These are phyloP conservation scores for Gossypium anomalum DNA, from an alignment of 345 rosid species.

Conservation along the genomic window DNA sequence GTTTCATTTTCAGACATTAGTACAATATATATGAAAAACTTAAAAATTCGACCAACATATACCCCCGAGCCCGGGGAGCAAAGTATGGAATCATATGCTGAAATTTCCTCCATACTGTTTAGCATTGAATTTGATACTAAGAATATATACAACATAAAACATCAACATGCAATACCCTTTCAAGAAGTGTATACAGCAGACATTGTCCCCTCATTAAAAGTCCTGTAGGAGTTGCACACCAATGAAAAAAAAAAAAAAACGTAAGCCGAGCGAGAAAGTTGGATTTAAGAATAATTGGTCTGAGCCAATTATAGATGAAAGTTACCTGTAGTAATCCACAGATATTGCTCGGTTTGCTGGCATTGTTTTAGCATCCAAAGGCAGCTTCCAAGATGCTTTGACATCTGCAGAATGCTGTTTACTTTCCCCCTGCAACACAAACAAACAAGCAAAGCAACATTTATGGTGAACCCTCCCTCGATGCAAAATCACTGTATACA, in stretches of 20 bases:
- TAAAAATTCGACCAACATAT: too few relatives aligned
- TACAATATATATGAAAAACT: too few relatives aligned
- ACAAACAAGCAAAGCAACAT: constrained; percentile 6
- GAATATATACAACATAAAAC: background rate
- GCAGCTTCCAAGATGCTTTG: constrained; percentile 11
- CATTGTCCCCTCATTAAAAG: constrained; percentile 7
- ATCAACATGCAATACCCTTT: constrained; percentile 9
- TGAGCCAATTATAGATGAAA: background rate
- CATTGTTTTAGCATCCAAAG: constrained; percentile 15
- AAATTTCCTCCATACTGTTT: background rate
- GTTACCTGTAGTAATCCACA: constrained; percentile 25
- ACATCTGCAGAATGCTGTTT: constrained; percentile 10
- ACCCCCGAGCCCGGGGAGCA: background rate
- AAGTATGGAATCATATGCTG: background rate
- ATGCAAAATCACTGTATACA: background rate
- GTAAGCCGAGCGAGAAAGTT: background rate
- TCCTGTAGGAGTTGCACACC: constrained; percentile 11
- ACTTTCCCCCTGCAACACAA: constrained; percentile 18
- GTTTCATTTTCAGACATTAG: too few relatives aligned
- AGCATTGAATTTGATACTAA: background rate
- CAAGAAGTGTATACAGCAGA: constrained; percentile 12
- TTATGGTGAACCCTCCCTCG: background rate
- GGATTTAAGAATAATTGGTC: background rate
- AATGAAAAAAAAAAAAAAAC: background rate
- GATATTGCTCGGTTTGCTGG: background rate